Conservation (phyloP, 495 filamentous ascomycete species). For the Cairneyella variabilis region DNA sequence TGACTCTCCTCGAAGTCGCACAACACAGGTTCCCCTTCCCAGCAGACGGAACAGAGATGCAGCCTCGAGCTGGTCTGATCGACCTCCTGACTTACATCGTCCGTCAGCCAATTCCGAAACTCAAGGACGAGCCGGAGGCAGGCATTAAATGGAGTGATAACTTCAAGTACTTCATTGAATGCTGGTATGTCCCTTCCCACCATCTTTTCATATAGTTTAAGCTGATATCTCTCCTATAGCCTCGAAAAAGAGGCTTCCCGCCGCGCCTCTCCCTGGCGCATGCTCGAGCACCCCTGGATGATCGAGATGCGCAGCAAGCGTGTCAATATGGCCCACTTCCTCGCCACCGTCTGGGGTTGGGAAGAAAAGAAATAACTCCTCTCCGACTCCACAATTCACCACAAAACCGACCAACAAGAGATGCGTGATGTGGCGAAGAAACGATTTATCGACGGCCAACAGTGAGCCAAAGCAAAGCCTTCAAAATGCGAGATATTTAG, state of each 20-base stretch:
- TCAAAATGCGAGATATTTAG: too few species aligned
- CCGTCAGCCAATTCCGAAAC: slow-evolving; percentile 87
- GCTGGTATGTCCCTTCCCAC: slow-evolving; percentile 70
- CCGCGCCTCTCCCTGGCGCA: slow-evolving; percentile 92
- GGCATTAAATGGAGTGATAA: slow-evolving; percentile 89
- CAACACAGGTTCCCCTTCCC: slow-evolving; percentile 98
- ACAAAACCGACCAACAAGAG: neutral
- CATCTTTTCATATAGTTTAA: too few species aligned
- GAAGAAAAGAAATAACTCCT: slow-evolving; percentile 40
- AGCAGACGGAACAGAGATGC: slow-evolving; percentile 90
- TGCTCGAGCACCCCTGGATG: slow-evolving; percentile 99
- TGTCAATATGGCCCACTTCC: slow-evolving; percentile 93
- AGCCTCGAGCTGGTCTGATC: slow-evolving; percentile 79
- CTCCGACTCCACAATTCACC: neutral
- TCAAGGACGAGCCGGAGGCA: slow-evolving; percentile 85
- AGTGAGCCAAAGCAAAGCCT: too few species aligned
- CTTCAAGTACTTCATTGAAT: slow-evolving; percentile 99
- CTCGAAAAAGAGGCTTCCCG: slow-evolving; percentile 88
- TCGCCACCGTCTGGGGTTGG: slow-evolving; percentile 95
- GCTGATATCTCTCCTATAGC: slow-evolving; percentile 40
- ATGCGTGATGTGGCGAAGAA: too few species aligned
- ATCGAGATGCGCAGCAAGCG: slow-evolving; percentile 90
- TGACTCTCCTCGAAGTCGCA: slow-evolving; percentile 93
- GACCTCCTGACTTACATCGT: slow-evolving; percentile 97
- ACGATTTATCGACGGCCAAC: too few species aligned